phyloP scores from a whole-genome alignment of 371 early-diverging fungal species.

The Apophysomyces variabilis region DNA sequence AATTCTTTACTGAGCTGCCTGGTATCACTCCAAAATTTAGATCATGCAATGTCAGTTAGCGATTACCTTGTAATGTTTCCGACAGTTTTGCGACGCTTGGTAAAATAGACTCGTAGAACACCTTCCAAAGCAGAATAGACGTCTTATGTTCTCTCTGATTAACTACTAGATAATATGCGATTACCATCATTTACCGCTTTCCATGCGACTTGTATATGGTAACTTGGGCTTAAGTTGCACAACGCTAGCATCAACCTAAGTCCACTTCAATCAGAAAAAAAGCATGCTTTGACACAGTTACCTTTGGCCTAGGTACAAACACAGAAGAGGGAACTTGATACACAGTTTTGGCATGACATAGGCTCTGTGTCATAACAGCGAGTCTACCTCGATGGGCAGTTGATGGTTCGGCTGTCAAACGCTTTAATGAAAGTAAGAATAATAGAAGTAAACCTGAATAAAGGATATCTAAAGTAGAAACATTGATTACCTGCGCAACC shows the following conservation, averaged over 20 bases:
- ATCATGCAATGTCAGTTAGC: background rate
- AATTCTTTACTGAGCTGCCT: slow-evolving; percentile 42
- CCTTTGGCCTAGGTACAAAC: slow-evolving; percentile 79
- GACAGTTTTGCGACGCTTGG: slow-evolving; percentile 76
- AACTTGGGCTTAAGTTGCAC: slow-evolving; percentile 66
- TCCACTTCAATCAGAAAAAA: background rate
- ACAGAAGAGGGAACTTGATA: slow-evolving; percentile 66
- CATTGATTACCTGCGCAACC: slow-evolving; percentile 66
- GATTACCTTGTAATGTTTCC: slow-evolving; percentile 62
- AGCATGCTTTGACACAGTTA: background rate
- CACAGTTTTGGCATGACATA: slow-evolving; percentile 68
- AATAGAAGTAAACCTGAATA: background rate
- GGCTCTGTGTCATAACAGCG: slow-evolving; percentile 75
- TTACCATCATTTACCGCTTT: slow-evolving; percentile 36
- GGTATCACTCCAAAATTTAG: background rate
- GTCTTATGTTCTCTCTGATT: background rate
- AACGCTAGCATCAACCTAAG: slow-evolving; percentile 72
- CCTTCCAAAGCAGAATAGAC: slow-evolving; percentile 58
- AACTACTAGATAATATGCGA: no score
- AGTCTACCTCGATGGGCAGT: slow-evolving; percentile 68
- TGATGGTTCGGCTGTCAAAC: slow-evolving; percentile 63
- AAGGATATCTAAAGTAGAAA: slow-evolving; percentile 3
- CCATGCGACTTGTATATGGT: slow-evolving; percentile 12
- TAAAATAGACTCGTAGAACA: slow-evolving; percentile 68
- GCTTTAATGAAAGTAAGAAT: slow-evolving; percentile 32